These are phyloP conservation scores for Taxillus chinensis DNA, from an alignment of 164 flowering plant species.

Conservation along the genomic window DNA sequence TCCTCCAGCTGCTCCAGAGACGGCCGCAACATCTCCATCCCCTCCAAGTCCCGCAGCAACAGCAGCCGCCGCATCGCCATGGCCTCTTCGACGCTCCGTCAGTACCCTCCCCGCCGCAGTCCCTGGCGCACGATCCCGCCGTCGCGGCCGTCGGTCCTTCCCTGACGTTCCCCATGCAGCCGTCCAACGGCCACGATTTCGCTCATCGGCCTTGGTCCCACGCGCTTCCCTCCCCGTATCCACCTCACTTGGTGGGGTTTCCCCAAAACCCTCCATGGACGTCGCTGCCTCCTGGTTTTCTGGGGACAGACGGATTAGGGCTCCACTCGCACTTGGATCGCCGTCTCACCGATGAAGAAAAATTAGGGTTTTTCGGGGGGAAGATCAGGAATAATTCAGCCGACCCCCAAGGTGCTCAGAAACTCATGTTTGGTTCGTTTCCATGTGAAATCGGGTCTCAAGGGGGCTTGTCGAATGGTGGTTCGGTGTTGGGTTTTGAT, in stretches of 20 bases:
- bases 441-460: conserved; percentile 14
- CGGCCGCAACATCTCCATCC: conserved; percentile 19
- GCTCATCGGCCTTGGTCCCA: conserved; percentile 18
- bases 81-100: neutral
- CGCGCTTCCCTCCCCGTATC: conserved; percentile 15
- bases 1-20: conserved; percentile 61
- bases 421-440: conserved; percentile 50
- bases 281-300: conserved; percentile 11
- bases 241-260: conserved; percentile 25
- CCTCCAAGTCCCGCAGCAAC: conserved; percentile 8
- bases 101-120: conserved; percentile 8
- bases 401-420: conserved; percentile 14
- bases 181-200: conserved; percentile 20
- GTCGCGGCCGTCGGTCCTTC: conserved; percentile 74
- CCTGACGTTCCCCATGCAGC: conserved; percentile 21
- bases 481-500: neutral
- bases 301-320: neutral
- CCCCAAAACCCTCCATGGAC: conserved; percentile 22
- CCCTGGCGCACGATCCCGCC: conserved; percentile 51
- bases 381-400: neutral
- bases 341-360: conserved; percentile 7
- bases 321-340: conserved; percentile 5
- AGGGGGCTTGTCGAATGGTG: conserved; percentile 14
- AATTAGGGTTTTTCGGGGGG: conserved; percentile 25
- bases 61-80: neutral